Conservation (phyloP, 352 stramenopile species). For the Globisporangium okanoganense region DNA sequence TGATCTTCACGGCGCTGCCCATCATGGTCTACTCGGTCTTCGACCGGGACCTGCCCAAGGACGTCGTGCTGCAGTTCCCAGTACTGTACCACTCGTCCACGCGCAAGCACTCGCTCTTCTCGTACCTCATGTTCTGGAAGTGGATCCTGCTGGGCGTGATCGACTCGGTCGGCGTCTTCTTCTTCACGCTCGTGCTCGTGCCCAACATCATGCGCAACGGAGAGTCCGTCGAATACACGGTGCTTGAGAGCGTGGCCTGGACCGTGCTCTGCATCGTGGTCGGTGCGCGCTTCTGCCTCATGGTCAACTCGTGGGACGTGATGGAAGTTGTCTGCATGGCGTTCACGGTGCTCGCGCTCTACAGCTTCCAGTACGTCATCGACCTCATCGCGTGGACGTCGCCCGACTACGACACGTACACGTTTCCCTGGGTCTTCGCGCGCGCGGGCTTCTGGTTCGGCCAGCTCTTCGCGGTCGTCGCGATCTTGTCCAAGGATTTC, state of each 20-base stretch:
- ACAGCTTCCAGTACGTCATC: slow-evolving; percentile 63
- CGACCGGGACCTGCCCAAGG: slow-evolving; percentile 72
- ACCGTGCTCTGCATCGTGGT: slow-evolving; percentile 77
- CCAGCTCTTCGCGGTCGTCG: slow-evolving; percentile 65
- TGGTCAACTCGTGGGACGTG: slow-evolving; percentile 80
- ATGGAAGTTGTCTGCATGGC: slow-evolving; percentile 53
- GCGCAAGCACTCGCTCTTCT: slow-evolving; percentile 60
- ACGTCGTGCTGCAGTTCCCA: slow-evolving; percentile 60
- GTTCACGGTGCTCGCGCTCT: slow-evolving; percentile 53
- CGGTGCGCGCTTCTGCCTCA: slow-evolving; percentile 69
- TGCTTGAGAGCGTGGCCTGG: slow-evolving; percentile 65
- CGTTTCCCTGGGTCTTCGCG: slow-evolving; percentile 76
- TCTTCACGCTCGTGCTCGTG: slow-evolving; percentile 37
- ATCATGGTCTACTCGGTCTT: slow-evolving; percentile 87
- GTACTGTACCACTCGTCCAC: slow-evolving; percentile 59
- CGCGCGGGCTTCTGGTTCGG: slow-evolving; percentile 68
- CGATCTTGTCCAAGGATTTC: slow-evolving; percentile 65
- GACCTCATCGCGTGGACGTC: slow-evolving; percentile 56
- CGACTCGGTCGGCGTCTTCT: slow-evolving; percentile 75
- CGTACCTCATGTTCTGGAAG: slow-evolving; percentile 85
- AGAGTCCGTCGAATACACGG: slow-evolving; percentile 51
- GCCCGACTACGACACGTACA: slow-evolving; percentile 64
- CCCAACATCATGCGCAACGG: slow-evolving; percentile 66
- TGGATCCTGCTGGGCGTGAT: slow-evolving; percentile 77
- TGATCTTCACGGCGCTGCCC: slow-evolving; percentile 93